Evolutionary conservation across 352 stramenopile species (phyloP), one percentile per base, ranked within the genome.

Genomic region (Globisporangium polare): DNA sequence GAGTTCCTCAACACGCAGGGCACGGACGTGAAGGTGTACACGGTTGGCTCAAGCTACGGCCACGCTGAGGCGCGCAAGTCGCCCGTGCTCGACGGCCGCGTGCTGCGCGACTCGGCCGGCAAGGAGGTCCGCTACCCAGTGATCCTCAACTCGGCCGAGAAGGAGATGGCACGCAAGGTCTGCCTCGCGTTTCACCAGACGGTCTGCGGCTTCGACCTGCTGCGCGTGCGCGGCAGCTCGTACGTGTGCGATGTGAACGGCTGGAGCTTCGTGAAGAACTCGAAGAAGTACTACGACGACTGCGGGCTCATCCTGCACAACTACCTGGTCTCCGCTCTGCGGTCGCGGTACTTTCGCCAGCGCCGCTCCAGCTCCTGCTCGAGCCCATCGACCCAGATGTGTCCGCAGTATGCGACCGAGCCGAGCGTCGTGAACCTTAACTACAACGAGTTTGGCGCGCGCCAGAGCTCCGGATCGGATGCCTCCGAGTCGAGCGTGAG

Each of bases 211-310:
- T 99, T 99, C 70, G 98, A 99, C 75, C 76, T 99, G 50, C 79
- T 99, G 33, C 86, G 97, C 35, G 85, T 94, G 80, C 88, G 80
- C 29, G 92, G 78, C 63, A 96, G 67, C 39, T 96, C 94, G 26
- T 99, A 98, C 72, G 97, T 99, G 10, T 99, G 97, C 80, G 98
- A 99, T 78, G 98, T 99, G 22, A 99, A 99, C 75, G 98, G 98
- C 22, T 99, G 96, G 92, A 99, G 92, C 68, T 99, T 99, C 74
- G 98, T 99, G 20, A 99, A 95, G 66, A 95, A 92, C 67, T 95
- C 86, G 37, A 92, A 97, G 50, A 99, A 99, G 84, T 99, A 99
- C 76, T 99, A 99, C 67, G 97, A 99, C 71, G 97, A 99, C 75
- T 98, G 94, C 67, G 94, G 94, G 2, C 80, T 98, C 53, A 96